Evolutionary conservation across 1,284 basidiomycete species (phyloP).

Genomic region (Kwoniella shivajii): DNA sequence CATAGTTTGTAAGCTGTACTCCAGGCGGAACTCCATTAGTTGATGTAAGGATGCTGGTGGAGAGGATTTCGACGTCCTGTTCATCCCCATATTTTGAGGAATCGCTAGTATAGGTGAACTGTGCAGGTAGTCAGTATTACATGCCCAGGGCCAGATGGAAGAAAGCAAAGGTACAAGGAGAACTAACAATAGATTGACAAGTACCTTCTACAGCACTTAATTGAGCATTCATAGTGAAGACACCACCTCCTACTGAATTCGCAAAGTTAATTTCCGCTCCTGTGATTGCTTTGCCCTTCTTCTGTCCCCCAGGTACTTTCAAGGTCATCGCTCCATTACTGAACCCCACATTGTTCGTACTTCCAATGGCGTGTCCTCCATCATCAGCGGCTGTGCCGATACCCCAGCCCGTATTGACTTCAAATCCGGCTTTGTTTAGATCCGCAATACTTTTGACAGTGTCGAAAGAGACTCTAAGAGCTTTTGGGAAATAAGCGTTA

Average conservation of each 20-base stretch:
- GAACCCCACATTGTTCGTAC: not conserved
- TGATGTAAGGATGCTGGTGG: not conserved
- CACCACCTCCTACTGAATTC: constrained; percentile 1
- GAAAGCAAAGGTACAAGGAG: not conserved
- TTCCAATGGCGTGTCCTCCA: not conserved
- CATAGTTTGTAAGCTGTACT: constrained; percentile 13
- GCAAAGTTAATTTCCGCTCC: constrained; percentile 4
- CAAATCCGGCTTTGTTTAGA: not conserved
- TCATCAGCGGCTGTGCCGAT: not conserved
- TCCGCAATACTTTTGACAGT: not conserved
- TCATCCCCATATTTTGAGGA: constrained; percentile 8
- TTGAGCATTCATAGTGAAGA: constrained; percentile 10
- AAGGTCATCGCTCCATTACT: constrained; percentile 1
- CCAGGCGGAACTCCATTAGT: constrained; percentile 1
- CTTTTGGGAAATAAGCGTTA: constrained; percentile 20
- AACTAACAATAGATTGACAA: constrained; percentile 11
- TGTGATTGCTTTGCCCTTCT: constrained; percentile 2
- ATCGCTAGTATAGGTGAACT: not conserved
- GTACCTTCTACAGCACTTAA: constrained; percentile 1
- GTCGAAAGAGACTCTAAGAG: constrained; percentile 1
- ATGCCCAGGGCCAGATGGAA: not conserved
- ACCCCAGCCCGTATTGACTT: constrained; percentile 1
- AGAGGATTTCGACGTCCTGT: constrained; percentile 20
- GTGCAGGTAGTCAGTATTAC: not conserved
- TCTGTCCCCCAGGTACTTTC: constrained; percentile 15